Conservation (phyloP, 78 protist genomes). For the Blattamonas nauphoetae region DNA sequence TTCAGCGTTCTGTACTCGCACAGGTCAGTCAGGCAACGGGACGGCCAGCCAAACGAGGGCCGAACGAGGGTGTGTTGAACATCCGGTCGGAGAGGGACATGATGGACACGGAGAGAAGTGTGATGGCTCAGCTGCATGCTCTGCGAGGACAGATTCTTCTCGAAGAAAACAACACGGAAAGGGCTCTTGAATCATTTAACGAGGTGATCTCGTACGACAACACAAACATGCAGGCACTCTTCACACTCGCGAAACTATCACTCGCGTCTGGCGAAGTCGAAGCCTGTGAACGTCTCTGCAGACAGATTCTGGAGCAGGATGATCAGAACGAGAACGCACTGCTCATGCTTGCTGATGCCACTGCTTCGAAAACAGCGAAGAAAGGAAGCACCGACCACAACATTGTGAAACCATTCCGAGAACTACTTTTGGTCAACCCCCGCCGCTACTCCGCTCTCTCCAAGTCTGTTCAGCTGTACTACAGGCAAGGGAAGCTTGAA, state of each 20-base stretch:
- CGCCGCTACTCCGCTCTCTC: neutral
- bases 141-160: neutral
- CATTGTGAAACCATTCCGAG: too few species aligned
- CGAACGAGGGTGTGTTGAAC: neutral
- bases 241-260: neutral
- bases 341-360: conserved; percentile 5
- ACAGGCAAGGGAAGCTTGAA: neutral
- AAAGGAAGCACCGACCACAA: too few species aligned
- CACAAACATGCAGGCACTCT: neutral
- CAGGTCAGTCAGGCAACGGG: neutral
- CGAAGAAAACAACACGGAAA: neutral
- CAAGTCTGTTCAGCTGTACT: neutral
- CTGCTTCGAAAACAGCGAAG: too few species aligned
- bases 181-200: too few species aligned
- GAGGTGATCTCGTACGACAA: neutral
- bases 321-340: neutral
- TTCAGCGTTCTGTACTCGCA: neutral
- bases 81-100: neutral
- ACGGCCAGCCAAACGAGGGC: too few species aligned
- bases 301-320: neutral
- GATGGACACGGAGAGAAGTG: neutral
- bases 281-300: neutral
- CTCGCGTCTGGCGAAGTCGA: neutral
- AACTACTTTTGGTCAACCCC: neutral
- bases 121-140: neutral